Evolutionary conservation across 1,284 basidiomycete genomes (phyloP).

Genomic region (Cronartium quercuum): DNA sequence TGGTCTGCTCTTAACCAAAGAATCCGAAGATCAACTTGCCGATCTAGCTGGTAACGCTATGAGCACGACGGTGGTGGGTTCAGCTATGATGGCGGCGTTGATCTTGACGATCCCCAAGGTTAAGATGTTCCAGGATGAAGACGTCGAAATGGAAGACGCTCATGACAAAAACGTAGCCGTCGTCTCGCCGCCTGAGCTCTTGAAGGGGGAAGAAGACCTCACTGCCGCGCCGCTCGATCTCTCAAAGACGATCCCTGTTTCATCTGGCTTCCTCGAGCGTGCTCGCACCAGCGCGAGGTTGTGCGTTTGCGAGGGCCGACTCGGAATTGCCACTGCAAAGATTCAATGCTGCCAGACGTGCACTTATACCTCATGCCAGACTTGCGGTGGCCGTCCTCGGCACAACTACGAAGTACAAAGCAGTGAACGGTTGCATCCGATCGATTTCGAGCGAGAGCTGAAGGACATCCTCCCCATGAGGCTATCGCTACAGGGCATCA

Average conservation of each 20-base stretch:
- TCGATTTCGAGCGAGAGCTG: slow-evolving; percentile 65
- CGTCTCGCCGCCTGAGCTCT: slow-evolving; percentile 53
- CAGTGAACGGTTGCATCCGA: slow-evolving; percentile 56
- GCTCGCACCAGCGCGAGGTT: slow-evolving; percentile 70
- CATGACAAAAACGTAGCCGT: slow-evolving; percentile 35
- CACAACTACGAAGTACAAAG: slow-evolving; percentile 62
- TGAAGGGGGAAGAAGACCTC: slow-evolving; percentile 67
- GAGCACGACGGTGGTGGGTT: slow-evolving; percentile 83
- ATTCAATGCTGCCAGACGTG: slow-evolving; percentile 71
- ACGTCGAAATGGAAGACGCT: slow-evolving; percentile 55
- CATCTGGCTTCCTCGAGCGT: slow-evolving; percentile 59
- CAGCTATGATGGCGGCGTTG: slow-evolving; percentile 77
- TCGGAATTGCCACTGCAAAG: slow-evolving; percentile 64
- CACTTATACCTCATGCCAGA: slow-evolving; percentile 69
- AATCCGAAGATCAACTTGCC: slow-evolving; percentile 86
- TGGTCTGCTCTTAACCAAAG: slow-evolving; percentile 81
- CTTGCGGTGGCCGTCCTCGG: slow-evolving; percentile 81
- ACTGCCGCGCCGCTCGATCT: slow-evolving; percentile 62
- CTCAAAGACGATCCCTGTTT: slow-evolving; percentile 55
- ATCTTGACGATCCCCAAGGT: slow-evolving; percentile 59
- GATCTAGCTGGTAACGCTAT: slow-evolving; percentile 95
- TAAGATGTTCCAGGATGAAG: slow-evolving; percentile 53
- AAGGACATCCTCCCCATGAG: slow-evolving; percentile 84
- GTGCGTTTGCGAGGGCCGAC: slow-evolving; percentile 81
- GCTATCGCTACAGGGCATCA: slow-evolving; percentile 59